phyloP scores from a whole-genome alignment of 495 filamentous ascomycete genomes.

The Neohortaea acidophila region DNA sequence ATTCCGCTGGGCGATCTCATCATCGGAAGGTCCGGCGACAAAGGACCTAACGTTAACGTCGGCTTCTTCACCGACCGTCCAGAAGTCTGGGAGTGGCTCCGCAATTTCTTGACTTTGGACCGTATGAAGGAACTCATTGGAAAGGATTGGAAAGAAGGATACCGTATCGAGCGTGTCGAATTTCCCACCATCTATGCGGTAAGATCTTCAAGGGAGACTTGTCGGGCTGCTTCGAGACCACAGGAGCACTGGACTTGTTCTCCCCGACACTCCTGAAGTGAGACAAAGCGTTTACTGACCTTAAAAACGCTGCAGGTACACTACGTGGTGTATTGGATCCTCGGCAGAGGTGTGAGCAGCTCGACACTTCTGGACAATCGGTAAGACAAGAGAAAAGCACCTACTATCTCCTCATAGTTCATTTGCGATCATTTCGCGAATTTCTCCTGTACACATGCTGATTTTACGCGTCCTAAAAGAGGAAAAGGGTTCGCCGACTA shows the following conservation, averaged over 20 bases:
- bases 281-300: too few species aligned
- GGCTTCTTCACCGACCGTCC: conserved; percentile 19
- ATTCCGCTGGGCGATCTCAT: conserved; percentile 21
- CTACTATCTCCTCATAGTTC: too few species aligned
- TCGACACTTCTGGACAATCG: conserved; percentile 17
- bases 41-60: conserved; percentile 23
- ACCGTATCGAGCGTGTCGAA: conserved; percentile 20
- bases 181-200: conserved; percentile 17
- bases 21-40: conserved; percentile 24
- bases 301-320: too few species aligned
- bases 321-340: conserved; percentile 19
- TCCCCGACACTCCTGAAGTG: too few species aligned
- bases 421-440: too few species aligned
- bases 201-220: too few species aligned
- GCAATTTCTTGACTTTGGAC: conserved; percentile 16
- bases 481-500: conserved; percentile 23
- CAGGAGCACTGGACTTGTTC: too few species aligned
- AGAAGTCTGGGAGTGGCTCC: conserved; percentile 22
- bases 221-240: too few species aligned
- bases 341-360: conserved; percentile 20
- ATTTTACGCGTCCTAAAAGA: too few species aligned
- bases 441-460: too few species aligned
- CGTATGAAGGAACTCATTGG: conserved; percentile 20
- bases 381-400: too few species aligned
- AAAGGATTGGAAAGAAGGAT: conserved; percentile 15